Base-by-base conservation (phyloP, 306 rosid species). In the Cucurbita ficifolia region DNA sequence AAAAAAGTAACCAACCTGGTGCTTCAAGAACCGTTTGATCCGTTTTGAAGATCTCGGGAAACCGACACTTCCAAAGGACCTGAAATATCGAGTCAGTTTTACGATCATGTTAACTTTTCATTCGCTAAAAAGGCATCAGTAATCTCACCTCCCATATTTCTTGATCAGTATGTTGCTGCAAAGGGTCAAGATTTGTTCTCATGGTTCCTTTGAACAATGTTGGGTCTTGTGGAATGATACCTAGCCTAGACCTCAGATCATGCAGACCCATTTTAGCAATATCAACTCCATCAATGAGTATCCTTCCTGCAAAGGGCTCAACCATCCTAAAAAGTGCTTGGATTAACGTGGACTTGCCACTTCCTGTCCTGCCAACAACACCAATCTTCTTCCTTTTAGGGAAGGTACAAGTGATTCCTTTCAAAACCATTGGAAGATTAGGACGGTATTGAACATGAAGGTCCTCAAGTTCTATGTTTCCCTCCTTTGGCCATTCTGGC, bases 361-460 rank as follows among this genome's bases (percentile, higher is more conserved):
- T 89, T 42, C 97, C 93, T 6, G 97, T 91, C 80, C 97, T 81
- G 6, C 97, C 97, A 64, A 87, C 96, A 67, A 91, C 74, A 63
- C 89, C 97, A 45, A 86, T 86, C 63, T 87, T 92, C 85, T 82
- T 87, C 24, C 62, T 76, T 75, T 85, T 88, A 0, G 86, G 92
- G 79, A 92, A 89, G 70, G 85, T 75, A 73, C 96, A 89, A 60
- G 89, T 82, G 74, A 92, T 76, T 29, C 97, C 96, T 76, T 85
- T 87, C 72, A 92, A 88, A 77, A 92, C 86, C 88, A 83, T 57
- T 4, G 94, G 97, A 75, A 85, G 87, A 46, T 82, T 7, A 48
- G 91, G 90, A 40, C 81, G 84, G 74, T 92, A 92, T 70, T 71
- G 87, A 10, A 92, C 87, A 10, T 83, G 85, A 36, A 92, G 88